These are phyloP conservation scores for Usnea hakonensis DNA, from an alignment of 495 filamentous ascomycete species.

Conservation along the genomic window DNA sequence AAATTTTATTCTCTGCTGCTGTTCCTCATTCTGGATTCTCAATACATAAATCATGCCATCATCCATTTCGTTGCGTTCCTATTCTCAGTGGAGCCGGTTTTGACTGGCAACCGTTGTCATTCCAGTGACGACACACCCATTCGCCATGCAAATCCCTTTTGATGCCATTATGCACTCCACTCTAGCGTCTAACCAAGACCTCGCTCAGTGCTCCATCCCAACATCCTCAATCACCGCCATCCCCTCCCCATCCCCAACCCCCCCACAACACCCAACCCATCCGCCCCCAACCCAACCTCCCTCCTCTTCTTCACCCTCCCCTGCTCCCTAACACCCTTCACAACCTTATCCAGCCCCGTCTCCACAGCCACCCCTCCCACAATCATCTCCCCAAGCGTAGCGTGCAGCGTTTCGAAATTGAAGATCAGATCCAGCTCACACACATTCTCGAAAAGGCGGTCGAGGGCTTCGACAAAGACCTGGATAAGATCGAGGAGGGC, in stretches of 20 bases:
- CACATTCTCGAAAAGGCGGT: constrained; percentile 93
- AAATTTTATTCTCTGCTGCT: neutral
- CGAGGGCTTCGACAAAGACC: constrained; percentile 92
- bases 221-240: constrained; percentile 29
- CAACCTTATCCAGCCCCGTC: constrained; percentile 79
- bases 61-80: neutral
- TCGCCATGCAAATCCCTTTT: neutral
- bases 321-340: constrained; percentile 76
- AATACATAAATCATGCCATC: neutral
- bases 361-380: constrained; percentile 94
- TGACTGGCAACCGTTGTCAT: neutral
- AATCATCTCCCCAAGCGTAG: constrained; percentile 86
- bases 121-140: neutral
- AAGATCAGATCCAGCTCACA: constrained; percentile 98
- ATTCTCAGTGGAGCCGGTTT: neutral
- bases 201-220: neutral
- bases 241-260: constrained; percentile 18
- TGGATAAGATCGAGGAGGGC: constrained; percentile 95
- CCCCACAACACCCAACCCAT: constrained; percentile 23
- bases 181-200: neutral
- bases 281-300: constrained; percentile 41
- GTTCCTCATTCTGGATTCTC: neutral
- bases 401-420: constrained; percentile 95
- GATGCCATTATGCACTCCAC: neutral
- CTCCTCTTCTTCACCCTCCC: constrained; percentile 67